Evolutionary conservation across 768 basidiomycete genomes (phyloP), one percentile per base, ranked within the genome.

Genomic region (Wakefieldia striispora): DNA sequence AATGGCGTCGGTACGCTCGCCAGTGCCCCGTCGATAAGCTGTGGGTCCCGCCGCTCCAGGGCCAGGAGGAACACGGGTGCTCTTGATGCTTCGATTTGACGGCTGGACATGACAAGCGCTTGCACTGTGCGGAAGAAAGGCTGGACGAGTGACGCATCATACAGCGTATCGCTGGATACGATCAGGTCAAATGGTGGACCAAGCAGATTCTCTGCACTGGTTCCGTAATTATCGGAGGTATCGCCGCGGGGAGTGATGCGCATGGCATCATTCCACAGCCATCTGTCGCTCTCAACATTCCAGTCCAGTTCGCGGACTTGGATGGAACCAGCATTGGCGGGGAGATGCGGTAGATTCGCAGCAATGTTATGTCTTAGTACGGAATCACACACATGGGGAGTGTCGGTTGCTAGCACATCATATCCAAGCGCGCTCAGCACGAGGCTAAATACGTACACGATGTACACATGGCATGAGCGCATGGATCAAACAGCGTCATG

Each of bases 101-200:
- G 46, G 34, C 40, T 36, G 23, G 47, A 23, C 7, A 58, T 64
- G 61, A 75, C 78, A 17, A 91, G 69, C 20, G 72, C 70, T 34
- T 77, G 77, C 5, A 93, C 66, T 16, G 90, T 81, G 46, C 81
- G 77, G 21, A 93, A 76, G 43, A 95, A 80, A 0, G 89, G 91
- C 14, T 73, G 61, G 29, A 84, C 67, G 40, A 94, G 82, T 4
- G 76, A 70, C 3, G 73, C 59, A 23, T 73, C 64, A 65, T 93
- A 95, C 34, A 94, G 70, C 0, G 93, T 95, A 67, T 95, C 93
- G 45, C 92, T 84, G 11, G 90, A 82, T 45, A 88, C 65, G 55
- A 97, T 83, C 57, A 92, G 74, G 67, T 91, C 84, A 71, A 86
- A 88, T 1, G 83, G 83, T 8, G 83, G 79, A 16, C 57, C 56